These are phyloP conservation scores for Beauveria australis DNA, from an alignment of 2,329 filamentous ascomycete genomes.

Conservation along the genomic window DNA sequence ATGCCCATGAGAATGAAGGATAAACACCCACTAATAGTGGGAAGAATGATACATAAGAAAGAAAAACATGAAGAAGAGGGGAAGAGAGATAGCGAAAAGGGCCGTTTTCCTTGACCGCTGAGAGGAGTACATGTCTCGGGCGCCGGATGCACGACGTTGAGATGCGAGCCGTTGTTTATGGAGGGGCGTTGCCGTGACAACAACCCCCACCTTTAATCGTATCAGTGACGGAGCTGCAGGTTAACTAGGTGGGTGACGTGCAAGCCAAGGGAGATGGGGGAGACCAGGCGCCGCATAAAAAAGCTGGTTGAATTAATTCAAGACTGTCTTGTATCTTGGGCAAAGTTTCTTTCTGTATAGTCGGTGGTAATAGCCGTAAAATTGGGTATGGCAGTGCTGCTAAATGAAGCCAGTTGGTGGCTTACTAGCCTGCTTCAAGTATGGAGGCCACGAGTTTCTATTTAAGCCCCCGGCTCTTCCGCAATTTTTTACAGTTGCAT, in stretches of 20 bases:
- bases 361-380: too few relatives aligned
- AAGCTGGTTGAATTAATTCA: not conserved
- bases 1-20: not conserved
- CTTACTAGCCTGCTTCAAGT: too few relatives aligned
- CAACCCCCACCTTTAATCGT: slow-evolving; percentile 8
- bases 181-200: slow-evolving; percentile 16
- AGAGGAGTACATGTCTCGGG: not conserved
- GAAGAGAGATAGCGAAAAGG: not conserved
- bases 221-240: not conserved
- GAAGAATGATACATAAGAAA: slow-evolving; percentile 4
- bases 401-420: too few relatives aligned
- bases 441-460: too few relatives aligned
- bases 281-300: not conserved
- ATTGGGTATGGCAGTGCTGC: too few relatives aligned
- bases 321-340: not conserved
- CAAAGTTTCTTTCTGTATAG: not conserved
- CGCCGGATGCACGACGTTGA: not conserved
- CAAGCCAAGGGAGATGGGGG: not conserved
- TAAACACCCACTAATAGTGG: not conserved
- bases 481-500: too few relatives aligned
- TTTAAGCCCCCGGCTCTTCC: too few relatives aligned
- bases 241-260: not conserved
- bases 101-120: not conserved
- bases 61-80: not conserved
- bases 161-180: slow-evolving; percentile 14